A percentile compares a stretch with the other conserved stretches of the same genome.
phyloP scores from a whole-genome alignment of 2,329 filamentous ascomycete genomes.

The Rhynchosporium graminicola region DNA sequence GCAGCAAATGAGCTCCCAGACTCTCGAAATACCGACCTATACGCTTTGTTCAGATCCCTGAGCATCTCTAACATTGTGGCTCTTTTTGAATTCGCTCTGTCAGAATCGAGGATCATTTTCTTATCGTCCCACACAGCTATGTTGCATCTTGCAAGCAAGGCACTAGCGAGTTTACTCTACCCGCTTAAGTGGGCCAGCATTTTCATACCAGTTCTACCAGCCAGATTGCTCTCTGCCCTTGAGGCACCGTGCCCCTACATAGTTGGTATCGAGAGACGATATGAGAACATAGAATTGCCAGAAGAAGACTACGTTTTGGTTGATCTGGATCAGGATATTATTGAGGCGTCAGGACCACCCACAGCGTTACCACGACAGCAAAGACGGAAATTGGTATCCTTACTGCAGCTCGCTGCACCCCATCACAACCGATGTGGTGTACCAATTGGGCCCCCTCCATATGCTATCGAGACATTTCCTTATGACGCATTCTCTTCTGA shows the following conservation, averaged over 20 bases:
- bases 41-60: conserved; percentile 85
- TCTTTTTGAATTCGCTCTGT: conserved; percentile 88
- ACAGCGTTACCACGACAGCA: conserved; percentile 81
- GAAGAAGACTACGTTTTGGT: conserved; percentile 96
- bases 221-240: conserved; percentile 82
- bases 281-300: conserved; percentile 81
- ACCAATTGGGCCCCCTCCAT: conserved; percentile 82
- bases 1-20: conserved; percentile 91
- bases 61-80: conserved; percentile 91
- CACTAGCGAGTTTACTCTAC: conserved; percentile 83
- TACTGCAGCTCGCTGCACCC: conserved; percentile 87
- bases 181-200: conserved; percentile 92
- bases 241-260: conserved; percentile 97
- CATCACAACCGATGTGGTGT: conserved; percentile 88
- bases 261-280: conserved; percentile 90
- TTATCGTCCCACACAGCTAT: conserved; percentile 94
- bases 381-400: conserved; percentile 81
- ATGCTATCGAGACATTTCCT: conserved; percentile 90
- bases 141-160: conserved; percentile 89
- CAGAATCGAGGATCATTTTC: conserved; percentile 94
- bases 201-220: conserved; percentile 88
- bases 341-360: conserved; percentile 82
- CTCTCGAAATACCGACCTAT: conserved; percentile 87
- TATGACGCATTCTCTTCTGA: conserved; percentile 89
- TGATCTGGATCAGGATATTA: conserved; percentile 86